Base-by-base conservation (phyloP, 2,329 filamentous ascomycete species). In the Penicillium crustosum region DNA sequence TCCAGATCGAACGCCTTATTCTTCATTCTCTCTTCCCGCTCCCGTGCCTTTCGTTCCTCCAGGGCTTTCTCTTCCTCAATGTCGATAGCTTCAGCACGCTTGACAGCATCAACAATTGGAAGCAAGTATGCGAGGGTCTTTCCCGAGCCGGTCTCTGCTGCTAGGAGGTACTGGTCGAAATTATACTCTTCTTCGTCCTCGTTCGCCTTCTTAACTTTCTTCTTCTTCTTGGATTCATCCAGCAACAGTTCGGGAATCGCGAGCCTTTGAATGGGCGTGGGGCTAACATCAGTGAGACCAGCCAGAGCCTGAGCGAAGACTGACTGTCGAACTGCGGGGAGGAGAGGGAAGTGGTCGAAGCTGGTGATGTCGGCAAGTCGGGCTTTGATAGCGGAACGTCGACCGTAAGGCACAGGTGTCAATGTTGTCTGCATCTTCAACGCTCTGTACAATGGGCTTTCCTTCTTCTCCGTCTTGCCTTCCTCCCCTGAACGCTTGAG, bases 111-210 rank as follows among this genome's bases (percentile, higher is more conserved):
- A 52, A 99, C 81, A 17, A 88, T 83, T 0, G 94, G 95, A 6
- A 97, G 77, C 6, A 97, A 79, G 71, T 99, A 99, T 9, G 94
- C 91, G 61, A 99, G 80, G 1, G 94, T 99, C 80, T 99, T 99
- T 59, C 94, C 94, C 0, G 94, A 97, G 13, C 94, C 94, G 0
- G 94, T 99, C 79, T 99, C 94, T 12, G 94, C 94, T 4, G 94
- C 94, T 49, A 99, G 81, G 13, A 99, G 82, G 70, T 91, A 97
- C 52, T 86, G 81, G 53, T 86, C 79, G 68, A 84, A 77, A 79
- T 83, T 59, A 77, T 75, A 64, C 70, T 82, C 55, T 61, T 71
- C 62, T 49, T 75, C 72, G 31, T 74, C 62, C 12, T 56, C 53
- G 6, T 35, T 49, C 39, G 55, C 44, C 58, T 70, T 64, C 43